Evolutionary conservation across 768 basidiomycete species (phyloP), one percentile per base, ranked within the genome.

Genomic region (Mycena haematopus): DNA sequence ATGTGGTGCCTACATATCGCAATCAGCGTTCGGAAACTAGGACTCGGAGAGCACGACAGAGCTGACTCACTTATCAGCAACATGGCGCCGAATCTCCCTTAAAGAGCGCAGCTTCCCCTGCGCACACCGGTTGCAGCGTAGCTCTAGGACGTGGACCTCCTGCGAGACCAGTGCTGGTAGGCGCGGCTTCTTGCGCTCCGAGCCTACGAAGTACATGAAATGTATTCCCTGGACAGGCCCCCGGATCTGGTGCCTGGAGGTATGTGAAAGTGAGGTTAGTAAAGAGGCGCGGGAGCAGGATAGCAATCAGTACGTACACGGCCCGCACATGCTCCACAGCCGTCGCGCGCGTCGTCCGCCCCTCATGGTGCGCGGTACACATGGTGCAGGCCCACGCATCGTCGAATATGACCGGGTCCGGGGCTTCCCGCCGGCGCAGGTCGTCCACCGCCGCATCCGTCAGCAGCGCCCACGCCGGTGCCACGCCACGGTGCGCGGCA

Each of bases 301-400:
- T 17, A 24, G 21, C 17, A 13, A 6, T 13, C 6, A 14, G 5
- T 2, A 61, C 60, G 55, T 21, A 65, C 65, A 4, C 17, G 8
- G 8, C 31, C n/a, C 19, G 36, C 6, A 61, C 50, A 52, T 68
- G 66, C n/a, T 44, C 38, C 14, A 65, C 46, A n/a, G 49, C 68
- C 35, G 22, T 25, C 8, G 17, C 13, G 6, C 65, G 61, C 21
- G 51, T 38, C 22, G 58, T 58, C 8, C 60, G 63, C 14, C 33
- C 45, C 10, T 65, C 58, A 22, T 66, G 70, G 55, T 71, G 70
- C 7, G 24, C 50, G 22, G 68, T 36, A 45, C 65, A 71, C 25
- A 67, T 36, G 15, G 60, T 55, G 51, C 67, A 70, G 13, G 49
- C 42, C 70, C 70, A 69, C 21, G 65, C 51, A 6, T 7, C 6